phyloP scores from a whole-genome alignment of 164 flowering plant species.

The Litsea cubeba region DNA sequence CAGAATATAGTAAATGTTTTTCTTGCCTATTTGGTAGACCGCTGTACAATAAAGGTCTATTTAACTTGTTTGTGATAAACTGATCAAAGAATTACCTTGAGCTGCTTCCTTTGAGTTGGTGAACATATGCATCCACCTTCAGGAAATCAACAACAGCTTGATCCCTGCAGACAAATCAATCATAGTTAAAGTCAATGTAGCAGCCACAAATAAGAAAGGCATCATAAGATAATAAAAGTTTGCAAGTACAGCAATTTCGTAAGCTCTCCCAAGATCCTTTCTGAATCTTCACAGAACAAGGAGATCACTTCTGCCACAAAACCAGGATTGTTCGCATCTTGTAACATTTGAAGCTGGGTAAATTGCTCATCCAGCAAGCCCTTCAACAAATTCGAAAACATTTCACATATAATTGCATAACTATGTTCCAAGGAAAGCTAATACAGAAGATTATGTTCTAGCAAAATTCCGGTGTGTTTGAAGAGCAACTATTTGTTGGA shows the following conservation, averaged over 20 bases:
- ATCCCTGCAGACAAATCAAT: conserved; percentile 11
- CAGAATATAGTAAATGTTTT: background rate
- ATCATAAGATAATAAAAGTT: background rate
- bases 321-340: conserved; percentile 23
- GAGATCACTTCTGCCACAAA: conserved; percentile 26
- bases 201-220: background rate
- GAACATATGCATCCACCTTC: conserved; percentile 21
- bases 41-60: too few species aligned
- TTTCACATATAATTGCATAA: background rate
- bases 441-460: too few species aligned
- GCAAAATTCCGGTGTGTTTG: too few species aligned
- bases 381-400: conserved; percentile 5
- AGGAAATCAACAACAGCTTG: conserved; percentile 19
- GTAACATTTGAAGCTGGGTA: conserved; percentile 22
- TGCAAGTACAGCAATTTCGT: conserved; percentile 17
- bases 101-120: conserved; percentile 30
- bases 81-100: conserved; percentile 16
- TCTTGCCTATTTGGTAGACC: background rate
- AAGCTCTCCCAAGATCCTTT: conserved; percentile 19
- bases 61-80: background rate
- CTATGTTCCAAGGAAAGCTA: too few species aligned
- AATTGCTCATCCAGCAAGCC: conserved; percentile 25
- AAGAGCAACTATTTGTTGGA: too few species aligned
- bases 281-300: conserved; percentile 22
- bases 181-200: background rate